A percentile compares a stretch with the other conserved stretches of the same genome.
Conservation (phyloP, 768 basidiomycete species). For the Tremella fuciformis region DNA sequence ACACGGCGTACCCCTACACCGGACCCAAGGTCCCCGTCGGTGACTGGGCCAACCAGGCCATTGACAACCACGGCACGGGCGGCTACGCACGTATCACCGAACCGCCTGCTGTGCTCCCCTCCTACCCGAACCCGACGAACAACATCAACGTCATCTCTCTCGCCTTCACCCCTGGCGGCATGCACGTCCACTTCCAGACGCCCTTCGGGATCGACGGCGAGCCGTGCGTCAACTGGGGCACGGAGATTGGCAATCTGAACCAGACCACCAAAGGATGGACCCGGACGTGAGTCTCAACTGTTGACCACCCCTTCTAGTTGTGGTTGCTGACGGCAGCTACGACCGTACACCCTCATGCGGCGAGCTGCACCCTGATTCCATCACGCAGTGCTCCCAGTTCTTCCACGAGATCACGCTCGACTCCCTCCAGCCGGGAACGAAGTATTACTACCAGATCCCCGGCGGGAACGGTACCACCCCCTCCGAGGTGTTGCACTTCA, state of each 20-base stretch:
- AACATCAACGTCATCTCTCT: slow-evolving; percentile 29
- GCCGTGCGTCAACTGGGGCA: slow-evolving; percentile 23
- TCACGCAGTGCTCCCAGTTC: slow-evolving; percentile 29
- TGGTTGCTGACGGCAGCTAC: slow-evolving; percentile 16
- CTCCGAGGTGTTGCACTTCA: slow-evolving; percentile 25
- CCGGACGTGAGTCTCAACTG: slow-evolving; percentile 10
- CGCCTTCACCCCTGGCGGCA: slow-evolving; percentile 23
- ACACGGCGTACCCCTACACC: slow-evolving; percentile 23
- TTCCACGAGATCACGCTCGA: slow-evolving; percentile 25
- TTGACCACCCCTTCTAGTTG: too few relatives aligned
- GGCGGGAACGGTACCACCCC: slow-evolving; percentile 33
- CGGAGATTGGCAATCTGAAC: slow-evolving; percentile 7
- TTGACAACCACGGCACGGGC: slow-evolving; percentile 16
- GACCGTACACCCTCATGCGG: slow-evolving; percentile 26
- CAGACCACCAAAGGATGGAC: slow-evolving; percentile 14
- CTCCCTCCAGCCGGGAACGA: slow-evolving; percentile 20
- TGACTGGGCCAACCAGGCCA: slow-evolving; percentile 24
- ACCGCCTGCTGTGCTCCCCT: slow-evolving; percentile 21
- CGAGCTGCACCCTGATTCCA: slow-evolving; percentile 2
- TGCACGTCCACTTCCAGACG: slow-evolving; percentile 30
- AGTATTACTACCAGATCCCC: slow-evolving; percentile 31
- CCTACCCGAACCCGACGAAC: slow-evolving; percentile 22
- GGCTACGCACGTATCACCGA: slow-evolving; percentile 23
- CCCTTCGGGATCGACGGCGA: slow-evolving; percentile 24
- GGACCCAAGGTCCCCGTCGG: slow-evolving; percentile 24